Evolutionary conservation across 2,329 filamentous ascomycete species (phyloP).

Genomic region (Paraphaeosphaeria sporulosa): DNA sequence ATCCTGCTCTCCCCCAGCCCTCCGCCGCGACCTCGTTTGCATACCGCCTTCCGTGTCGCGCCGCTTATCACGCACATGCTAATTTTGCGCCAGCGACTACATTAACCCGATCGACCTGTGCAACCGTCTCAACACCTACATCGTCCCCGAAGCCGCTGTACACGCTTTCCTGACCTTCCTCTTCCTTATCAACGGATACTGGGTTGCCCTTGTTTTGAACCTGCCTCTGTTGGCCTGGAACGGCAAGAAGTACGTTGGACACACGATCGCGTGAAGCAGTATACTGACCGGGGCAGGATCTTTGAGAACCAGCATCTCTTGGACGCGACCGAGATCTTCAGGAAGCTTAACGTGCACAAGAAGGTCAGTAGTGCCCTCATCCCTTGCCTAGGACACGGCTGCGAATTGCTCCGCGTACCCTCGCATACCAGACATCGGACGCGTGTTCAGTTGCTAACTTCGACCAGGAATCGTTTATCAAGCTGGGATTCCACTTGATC

Average conservation of each 20-base stretch:
- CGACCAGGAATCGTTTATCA: conserved; percentile 92
- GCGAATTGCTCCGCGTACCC: not conserved
- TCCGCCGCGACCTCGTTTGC: not conserved
- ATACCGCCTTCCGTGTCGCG: not conserved
- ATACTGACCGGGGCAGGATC: conserved; percentile 69
- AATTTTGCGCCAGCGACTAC: conserved; percentile 76
- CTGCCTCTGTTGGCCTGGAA: conserved; percentile 92
- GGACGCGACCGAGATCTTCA: conserved; percentile 98
- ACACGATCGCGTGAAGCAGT: not conserved
- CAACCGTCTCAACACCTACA: conserved; percentile 99
- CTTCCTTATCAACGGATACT: conserved; percentile 99
- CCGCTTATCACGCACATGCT: conserved; percentile 30
- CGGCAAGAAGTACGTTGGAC: conserved; percentile 86
- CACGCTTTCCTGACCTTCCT: conserved; percentile 95
- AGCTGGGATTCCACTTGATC: conserved; percentile 96
- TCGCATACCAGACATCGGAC: not conserved
- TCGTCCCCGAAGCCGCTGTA: conserved; percentile 96
- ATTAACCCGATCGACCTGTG: conserved; percentile 99
- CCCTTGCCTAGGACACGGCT: not conserved
- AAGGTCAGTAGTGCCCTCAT: conserved; percentile 67
- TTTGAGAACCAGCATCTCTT: conserved; percentile 96
- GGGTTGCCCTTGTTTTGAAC: conserved; percentile 91
- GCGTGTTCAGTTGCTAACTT: conserved; percentile 20
- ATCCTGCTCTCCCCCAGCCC: not conserved
- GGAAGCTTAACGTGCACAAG: conserved; percentile 98